Percentiles rank a stretch among this genome's conserved stretches.
phyloP scores from a whole-genome alignment of 1,284 basidiomycete species.

The Agroathelia rolfsii region DNA sequence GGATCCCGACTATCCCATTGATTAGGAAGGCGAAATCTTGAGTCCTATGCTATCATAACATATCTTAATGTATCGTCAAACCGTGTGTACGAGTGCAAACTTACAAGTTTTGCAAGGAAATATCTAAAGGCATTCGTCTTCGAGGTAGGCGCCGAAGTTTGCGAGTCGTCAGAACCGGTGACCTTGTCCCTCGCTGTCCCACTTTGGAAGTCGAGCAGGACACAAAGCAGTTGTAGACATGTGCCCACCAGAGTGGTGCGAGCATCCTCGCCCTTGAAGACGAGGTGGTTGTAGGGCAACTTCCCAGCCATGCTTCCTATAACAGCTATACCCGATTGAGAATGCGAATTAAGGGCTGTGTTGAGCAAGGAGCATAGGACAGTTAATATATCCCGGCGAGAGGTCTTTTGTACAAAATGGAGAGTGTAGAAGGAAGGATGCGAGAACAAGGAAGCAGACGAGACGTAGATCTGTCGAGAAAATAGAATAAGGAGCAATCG shows the following conservation, averaged over 20 bases:
- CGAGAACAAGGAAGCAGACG: slow-evolving; percentile 60
- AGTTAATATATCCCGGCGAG: slow-evolving; percentile 75
- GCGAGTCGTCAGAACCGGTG: slow-evolving; percentile 30
- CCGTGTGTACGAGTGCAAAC: slow-evolving; percentile 20
- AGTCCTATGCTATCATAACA: slow-evolving; percentile 59
- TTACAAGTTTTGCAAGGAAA: slow-evolving; percentile 79
- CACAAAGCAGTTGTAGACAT: slow-evolving; percentile 68
- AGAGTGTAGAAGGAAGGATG: slow-evolving; percentile 68
- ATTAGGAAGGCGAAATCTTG: slow-evolving; percentile 82
- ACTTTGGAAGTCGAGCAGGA: slow-evolving; percentile 75
- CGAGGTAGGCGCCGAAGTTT: slow-evolving; percentile 40
- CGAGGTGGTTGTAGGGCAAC: slow-evolving; percentile 81
- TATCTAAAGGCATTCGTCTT: slow-evolving; percentile 84
- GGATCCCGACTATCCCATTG: slow-evolving; percentile 58
- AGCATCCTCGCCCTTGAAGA: slow-evolving; percentile 80
- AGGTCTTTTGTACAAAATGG: slow-evolving; percentile 67
- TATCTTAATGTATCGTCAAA: slow-evolving; percentile 8
- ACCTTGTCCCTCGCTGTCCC: slow-evolving; percentile 51
- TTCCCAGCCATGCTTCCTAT: slow-evolving; percentile 57
- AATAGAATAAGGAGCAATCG: slow-evolving; percentile 78
- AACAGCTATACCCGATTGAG: slow-evolving; percentile 32
- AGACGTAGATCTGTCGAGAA: slow-evolving; percentile 79
- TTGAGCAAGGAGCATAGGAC: slow-evolving; percentile 87
- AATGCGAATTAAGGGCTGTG: slow-evolving; percentile 68
- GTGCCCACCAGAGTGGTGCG: slow-evolving; percentile 60